A percentile compares a stretch with the other conserved stretches of the same genome.
Evolutionary conservation across 202 grass and related monocot species (phyloP).

Genomic region (Brachypodium distachyon): DNA sequence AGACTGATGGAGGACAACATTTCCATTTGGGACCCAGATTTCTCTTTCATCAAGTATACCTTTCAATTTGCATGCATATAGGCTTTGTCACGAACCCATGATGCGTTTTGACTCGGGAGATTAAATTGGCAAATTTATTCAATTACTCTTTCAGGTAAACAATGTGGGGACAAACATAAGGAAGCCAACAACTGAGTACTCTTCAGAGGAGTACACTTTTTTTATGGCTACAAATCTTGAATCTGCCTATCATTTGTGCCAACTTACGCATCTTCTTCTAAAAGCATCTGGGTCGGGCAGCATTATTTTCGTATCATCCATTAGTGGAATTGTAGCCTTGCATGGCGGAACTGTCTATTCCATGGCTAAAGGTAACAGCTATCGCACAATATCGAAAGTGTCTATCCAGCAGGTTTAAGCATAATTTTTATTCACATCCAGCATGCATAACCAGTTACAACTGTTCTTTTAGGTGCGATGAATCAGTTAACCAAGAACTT

Average conservation of each 20-base stretch:
- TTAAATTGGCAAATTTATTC: neutral
- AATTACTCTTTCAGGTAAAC: conserved; percentile 55
- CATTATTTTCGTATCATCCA: conserved; percentile 79
- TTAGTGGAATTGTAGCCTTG: conserved; percentile 37
- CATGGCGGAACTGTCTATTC: conserved; percentile 56
- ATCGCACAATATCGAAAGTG: too few species aligned
- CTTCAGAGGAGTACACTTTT: conserved; percentile 61
- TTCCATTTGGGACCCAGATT: neutral
- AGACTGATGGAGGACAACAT: too few species aligned
- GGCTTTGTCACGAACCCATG: neutral
- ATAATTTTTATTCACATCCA: too few species aligned
- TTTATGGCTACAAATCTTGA: conserved; percentile 80
- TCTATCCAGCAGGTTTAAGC: too few species aligned
- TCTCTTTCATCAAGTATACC: neutral
- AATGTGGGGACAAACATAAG: conserved; percentile 89
- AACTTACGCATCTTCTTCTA: conserved; percentile 79
- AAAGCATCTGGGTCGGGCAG: conserved; percentile 69
- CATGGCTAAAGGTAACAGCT: conserved; percentile 88
- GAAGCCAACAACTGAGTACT: conserved; percentile 49
- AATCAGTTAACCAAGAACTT: conserved; percentile 91
- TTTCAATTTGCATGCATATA: neutral
- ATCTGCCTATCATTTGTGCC: conserved; percentile 69
- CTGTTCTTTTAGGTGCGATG: conserved; percentile 63
- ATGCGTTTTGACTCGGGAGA: neutral
- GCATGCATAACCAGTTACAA: neutral